Percentiles rank a stretch among this genome's conserved stretches.
Conservation (phyloP, 2,329 filamentous ascomycete species). For the Fusarium nygamai region DNA sequence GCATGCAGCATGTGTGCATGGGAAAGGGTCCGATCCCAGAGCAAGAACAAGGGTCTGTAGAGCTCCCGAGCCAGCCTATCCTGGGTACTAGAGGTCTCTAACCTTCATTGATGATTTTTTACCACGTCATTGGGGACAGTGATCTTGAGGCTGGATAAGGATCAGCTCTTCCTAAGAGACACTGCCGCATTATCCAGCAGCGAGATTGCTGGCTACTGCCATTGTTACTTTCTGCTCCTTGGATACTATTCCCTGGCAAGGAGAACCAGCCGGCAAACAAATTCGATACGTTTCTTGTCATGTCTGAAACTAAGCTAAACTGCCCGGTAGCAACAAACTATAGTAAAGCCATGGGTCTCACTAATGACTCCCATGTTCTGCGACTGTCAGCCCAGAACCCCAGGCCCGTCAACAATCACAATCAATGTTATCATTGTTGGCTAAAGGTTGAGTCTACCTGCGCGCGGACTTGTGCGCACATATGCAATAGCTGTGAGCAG, state of each 20-base stretch:
- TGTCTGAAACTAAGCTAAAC: slow-evolving; percentile 14
- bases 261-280: background rate
- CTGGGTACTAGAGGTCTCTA: background rate
- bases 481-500: slow-evolving; percentile 26
- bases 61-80: slow-evolving; percentile 24
- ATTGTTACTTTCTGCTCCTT: background rate
- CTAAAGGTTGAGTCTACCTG: background rate
- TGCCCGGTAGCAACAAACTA: background rate
- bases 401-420: slow-evolving; percentile 31
- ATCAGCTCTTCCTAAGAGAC: slow-evolving; percentile 17
- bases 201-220: slow-evolving; percentile 2
- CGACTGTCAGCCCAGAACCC: slow-evolving; percentile 40
- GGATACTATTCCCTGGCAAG: background rate
- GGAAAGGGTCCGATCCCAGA: slow-evolving; percentile 33
- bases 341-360: slow-evolving; percentile 2
- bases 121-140: slow-evolving; percentile 26
- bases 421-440: slow-evolving; percentile 13
- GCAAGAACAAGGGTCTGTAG: slow-evolving; percentile 29
- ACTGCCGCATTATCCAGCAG: background rate
- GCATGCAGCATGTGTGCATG: slow-evolving; percentile 37
- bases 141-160: slow-evolving; percentile 15
- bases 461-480: slow-evolving; percentile 12
- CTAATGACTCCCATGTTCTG: slow-evolving; percentile 33
- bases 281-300: background rate
- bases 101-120: slow-evolving; percentile 14